A percentile compares a stretch with the other conserved stretches of the same genome.
These are phyloP conservation scores for Symmetrospora coprosmae DNA, from an alignment of 768 basidiomycete genomes.

Conservation along the genomic window DNA sequence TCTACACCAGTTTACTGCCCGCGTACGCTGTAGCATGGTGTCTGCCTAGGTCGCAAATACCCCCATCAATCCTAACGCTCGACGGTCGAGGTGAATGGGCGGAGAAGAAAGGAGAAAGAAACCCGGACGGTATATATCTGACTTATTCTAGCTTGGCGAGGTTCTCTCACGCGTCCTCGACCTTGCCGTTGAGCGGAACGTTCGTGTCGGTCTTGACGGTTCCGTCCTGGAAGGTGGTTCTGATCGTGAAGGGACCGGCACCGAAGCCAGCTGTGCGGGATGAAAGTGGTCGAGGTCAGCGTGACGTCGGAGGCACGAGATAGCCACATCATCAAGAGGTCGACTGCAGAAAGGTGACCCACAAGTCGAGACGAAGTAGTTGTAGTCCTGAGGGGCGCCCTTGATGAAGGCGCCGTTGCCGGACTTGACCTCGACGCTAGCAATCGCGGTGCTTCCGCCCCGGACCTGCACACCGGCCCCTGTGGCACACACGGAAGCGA, in stretches of 20 bases:
- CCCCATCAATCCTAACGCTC: no score
- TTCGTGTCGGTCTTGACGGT: background rate
- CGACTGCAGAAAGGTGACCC: background rate
- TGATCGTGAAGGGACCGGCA: background rate
- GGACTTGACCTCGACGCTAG: background rate
- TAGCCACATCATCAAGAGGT: no score
- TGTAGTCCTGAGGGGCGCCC: conserved; percentile 34
- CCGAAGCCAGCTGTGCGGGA: background rate
- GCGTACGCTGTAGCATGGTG: no score
- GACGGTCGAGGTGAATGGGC: no score
- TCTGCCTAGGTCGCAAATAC: no score
- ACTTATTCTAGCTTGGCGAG: background rate
- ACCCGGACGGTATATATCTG: no score
- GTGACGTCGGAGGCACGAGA: background rate
- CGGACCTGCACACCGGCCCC: background rate
- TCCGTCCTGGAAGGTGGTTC: background rate
- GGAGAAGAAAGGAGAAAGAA: background rate
- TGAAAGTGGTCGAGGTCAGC: background rate
- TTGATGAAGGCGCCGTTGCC: no score
- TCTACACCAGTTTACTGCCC: no score
- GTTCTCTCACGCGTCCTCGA: background rate
- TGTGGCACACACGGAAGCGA: background rate
- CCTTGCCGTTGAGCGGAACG: background rate
- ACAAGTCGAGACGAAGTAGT: background rate
- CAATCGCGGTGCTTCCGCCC: background rate